Evolutionary conservation across 345 rosid species (phyloP), one percentile per base, ranked within the genome.

Genomic region (Laguncularia racemosa): DNA sequence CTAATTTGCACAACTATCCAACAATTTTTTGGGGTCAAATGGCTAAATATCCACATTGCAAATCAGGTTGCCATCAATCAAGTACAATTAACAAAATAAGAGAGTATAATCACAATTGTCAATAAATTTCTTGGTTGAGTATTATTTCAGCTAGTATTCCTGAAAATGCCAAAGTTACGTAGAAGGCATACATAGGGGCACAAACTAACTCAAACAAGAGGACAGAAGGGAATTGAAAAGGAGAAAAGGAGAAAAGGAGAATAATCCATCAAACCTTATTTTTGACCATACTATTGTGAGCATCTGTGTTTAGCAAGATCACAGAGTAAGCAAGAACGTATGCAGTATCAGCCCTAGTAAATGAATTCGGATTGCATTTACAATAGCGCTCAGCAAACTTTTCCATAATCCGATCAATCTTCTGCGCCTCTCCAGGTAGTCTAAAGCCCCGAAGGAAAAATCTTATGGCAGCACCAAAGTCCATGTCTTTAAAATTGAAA

Each of bases 381-480:
- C 96, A 92, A 67, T 79, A 92, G 68, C 97, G 89, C 70, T 92
- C 98, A 44, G 96, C 98, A 77, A 89, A 92, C 82, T 92, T 89
- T 67, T 89, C 96, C 95, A 92, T 86, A 50, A 92, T 84, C 61
- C 95, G 93, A 71, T 89, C 96, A 78, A 92, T 89, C 78, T 92
- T 92, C 79, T 92, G 97, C n/a, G 98, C 95, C 76, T 92, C 98
- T 66, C 95, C 95, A 16, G 97, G 98, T 62, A 92, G 76, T 76
- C 89, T 84, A 64, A 92, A 92, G 62, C 97, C 96, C 20, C 81
- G 71, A 33, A 92, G 73, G 81, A 92, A 89, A 79, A 84, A 92
- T 82, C 97, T 86, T 78, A 89, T 78, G 16, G 95, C 80, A 70
- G 83, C 91, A 57, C 91, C 97, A 83, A 89, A 92, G 75, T 77